A percentile compares a stretch with the other conserved stretches of the same genome.
phyloP scores from a whole-genome alignment of 2,329 filamentous ascomycete species.

The Monilinia polystroma region DNA sequence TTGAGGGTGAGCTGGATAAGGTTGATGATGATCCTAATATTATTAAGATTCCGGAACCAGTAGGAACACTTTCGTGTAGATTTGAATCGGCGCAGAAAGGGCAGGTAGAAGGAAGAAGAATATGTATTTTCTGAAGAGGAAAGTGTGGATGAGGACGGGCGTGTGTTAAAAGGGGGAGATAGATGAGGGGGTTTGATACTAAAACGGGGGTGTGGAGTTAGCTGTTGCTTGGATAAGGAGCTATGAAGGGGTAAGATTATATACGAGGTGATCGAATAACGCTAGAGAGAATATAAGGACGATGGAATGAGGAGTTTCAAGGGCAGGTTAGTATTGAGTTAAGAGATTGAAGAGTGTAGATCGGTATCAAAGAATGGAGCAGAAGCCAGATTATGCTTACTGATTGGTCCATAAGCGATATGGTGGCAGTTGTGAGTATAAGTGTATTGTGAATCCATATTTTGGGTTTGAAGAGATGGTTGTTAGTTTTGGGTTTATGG shows the following conservation, averaged over 20 bases:
- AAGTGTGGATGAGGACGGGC: background rate
- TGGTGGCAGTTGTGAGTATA: constrained; percentile 30
- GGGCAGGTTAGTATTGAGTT: too few species aligned
- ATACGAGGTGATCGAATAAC: too few species aligned
- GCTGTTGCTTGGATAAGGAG: too few species aligned
- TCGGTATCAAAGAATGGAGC: too few species aligned
- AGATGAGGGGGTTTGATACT: background rate
- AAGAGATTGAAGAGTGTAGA: too few species aligned
- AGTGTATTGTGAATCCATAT: constrained; percentile 27
- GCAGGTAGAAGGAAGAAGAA: constrained; percentile 25
- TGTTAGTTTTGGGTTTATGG: too few species aligned
- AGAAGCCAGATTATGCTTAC: too few species aligned
- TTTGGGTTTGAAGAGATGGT: background rate
- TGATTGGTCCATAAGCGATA: background rate
- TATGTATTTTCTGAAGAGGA: background rate
- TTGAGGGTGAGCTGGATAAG: background rate
- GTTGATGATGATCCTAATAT: constrained; percentile 12
- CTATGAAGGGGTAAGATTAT: too few species aligned
- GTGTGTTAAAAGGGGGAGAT: constrained; percentile 1
- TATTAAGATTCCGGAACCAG: constrained; percentile 25
- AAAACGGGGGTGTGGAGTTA: too few species aligned
- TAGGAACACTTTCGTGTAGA: background rate
- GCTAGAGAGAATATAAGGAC: too few species aligned
- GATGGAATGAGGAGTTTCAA: too few species aligned
- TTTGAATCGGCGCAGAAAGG: constrained; percentile 27